phyloP scores from a whole-genome alignment of 306 rosid species.

The Boehmeria nivea region DNA sequence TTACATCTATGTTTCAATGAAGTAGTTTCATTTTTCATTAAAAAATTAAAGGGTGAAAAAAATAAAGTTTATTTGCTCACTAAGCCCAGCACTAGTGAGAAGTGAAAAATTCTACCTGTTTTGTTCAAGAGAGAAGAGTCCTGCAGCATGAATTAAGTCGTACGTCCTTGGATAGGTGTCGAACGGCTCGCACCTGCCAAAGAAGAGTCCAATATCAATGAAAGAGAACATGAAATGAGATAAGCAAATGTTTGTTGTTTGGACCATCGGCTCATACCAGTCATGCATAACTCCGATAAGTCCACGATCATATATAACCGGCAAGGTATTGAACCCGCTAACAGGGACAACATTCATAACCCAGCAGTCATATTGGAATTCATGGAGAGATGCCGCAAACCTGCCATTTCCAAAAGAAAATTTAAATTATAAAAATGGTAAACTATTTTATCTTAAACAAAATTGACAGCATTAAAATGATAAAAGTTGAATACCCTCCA shows the following conservation, averaged over 20 bases:
- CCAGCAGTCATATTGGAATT: slow-evolving; percentile 59
- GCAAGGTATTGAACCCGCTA: slow-evolving; percentile 70
- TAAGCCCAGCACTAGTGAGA: slow-evolving; percentile 4
- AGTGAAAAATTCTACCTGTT: slow-evolving; percentile 45
- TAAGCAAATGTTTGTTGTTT: background rate
- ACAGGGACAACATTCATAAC: slow-evolving; percentile 86
- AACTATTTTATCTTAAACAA: background rate
- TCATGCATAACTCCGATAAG: slow-evolving; percentile 83
- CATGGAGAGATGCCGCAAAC: slow-evolving; percentile 74
- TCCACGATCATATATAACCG: slow-evolving; percentile 84
- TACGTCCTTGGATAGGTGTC: slow-evolving; percentile 95
- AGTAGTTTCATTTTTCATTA: too few species aligned
- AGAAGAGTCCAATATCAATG: background rate
- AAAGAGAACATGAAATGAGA: background rate
- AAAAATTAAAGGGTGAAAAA: too few species aligned
- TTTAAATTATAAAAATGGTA: background rate
- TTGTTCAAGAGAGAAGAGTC: slow-evolving; percentile 68
- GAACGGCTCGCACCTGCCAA: slow-evolving; percentile 85
- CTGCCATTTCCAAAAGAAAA: slow-evolving; percentile 38
- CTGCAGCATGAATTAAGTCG: slow-evolving; percentile 74
- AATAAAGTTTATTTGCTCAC: too few species aligned
- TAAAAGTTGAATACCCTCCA: slow-evolving; percentile 62
- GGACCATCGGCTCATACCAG: slow-evolving; percentile 46
- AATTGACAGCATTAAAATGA: background rate
- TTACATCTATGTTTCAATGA: too few species aligned